Conservation (phyloP, 352 stramenopile species). For the Hyphochytrium catenoides region DNA sequence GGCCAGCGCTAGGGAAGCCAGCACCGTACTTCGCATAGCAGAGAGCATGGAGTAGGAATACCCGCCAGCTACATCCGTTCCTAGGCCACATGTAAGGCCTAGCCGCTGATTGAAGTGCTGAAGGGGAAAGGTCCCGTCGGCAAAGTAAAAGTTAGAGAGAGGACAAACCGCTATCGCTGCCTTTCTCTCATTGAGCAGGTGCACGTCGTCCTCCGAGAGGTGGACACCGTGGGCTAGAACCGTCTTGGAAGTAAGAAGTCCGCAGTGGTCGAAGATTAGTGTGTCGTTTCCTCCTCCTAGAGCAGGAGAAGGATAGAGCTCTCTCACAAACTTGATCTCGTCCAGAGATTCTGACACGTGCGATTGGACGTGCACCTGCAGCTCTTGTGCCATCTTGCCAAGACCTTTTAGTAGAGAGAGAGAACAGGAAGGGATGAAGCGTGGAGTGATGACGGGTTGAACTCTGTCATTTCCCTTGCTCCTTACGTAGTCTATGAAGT, state of each 20-base stretch:
- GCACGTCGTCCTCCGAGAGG: conserved; percentile 28
- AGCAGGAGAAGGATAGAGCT: conserved; percentile 33
- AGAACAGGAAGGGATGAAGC: conserved; percentile 70
- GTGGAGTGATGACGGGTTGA: conserved; percentile 48
- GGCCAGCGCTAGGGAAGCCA: conserved; percentile 33
- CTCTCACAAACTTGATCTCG: conserved; percentile 48
- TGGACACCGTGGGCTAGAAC: conserved; percentile 70
- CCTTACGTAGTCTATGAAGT: conserved; percentile 37
- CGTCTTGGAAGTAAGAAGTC: conserved; percentile 28
- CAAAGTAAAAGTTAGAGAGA: conserved; percentile 72
- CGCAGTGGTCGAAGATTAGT: conserved; percentile 29
- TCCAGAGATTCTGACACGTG: conserved; percentile 57
- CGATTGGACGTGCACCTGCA: conserved; percentile 46
- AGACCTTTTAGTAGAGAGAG: conserved; percentile 37
- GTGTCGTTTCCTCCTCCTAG: conserved; percentile 32
- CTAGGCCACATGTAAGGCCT: conserved; percentile 37
- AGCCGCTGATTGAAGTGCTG: conserved; percentile 21
- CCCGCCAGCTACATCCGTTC: conserved; percentile 68
- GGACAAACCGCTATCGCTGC: conserved; percentile 63
- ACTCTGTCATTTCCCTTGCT: conserved; percentile 23
- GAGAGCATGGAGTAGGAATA: conserved; percentile 69
- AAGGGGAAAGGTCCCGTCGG: conserved; percentile 31
- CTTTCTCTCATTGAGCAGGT: conserved; percentile 18
- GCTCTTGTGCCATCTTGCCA: conserved; percentile 28
- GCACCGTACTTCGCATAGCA: conserved; percentile 42